phyloP scores from a whole-genome alignment of 805 yeast genomes.

The Ogataea methanolica region DNA sequence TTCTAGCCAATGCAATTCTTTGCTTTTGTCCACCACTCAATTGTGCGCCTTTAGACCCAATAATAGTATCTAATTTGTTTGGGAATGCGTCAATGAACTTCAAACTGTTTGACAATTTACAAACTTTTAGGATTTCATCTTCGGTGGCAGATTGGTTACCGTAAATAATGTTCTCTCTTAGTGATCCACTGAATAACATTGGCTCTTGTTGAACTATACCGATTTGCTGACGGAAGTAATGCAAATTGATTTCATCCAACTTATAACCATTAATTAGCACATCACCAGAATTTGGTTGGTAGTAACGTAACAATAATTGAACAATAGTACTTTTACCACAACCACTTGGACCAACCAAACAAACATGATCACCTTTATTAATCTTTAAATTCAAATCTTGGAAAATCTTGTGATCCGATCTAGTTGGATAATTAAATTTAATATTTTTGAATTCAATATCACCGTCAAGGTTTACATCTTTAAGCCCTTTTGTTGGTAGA shows the following conservation, averaged over 20 bases:
- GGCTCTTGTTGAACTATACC: conserved; percentile 98
- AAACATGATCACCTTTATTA: conserved; percentile 78
- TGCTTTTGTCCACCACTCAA: conserved; percentile 95
- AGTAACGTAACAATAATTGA: conserved; percentile 73
- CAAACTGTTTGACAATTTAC: conserved; percentile 67
- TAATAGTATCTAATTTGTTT: conserved; percentile 70
- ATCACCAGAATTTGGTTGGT: conserved; percentile 68
- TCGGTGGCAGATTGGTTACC: conserved; percentile 61
- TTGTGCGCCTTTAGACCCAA: conserved; percentile 86
- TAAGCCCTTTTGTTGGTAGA: conserved; percentile 56
- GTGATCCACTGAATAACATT: conserved; percentile 77
- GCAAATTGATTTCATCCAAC: conserved; percentile 61
- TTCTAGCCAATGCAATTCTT: conserved; percentile 85
- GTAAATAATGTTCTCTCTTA: conserved; percentile 77
- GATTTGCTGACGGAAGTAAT: conserved; percentile 63
- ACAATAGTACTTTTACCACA: conserved; percentile 91
- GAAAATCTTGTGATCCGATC: conserved; percentile 69
- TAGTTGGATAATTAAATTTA: conserved; percentile 76
- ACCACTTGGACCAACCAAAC: conserved; percentile 96
- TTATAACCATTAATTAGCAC: conserved; percentile 62
- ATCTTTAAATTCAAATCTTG: conserved; percentile 54
- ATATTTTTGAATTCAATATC: conserved; percentile 61
- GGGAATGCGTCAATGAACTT: conserved; percentile 73
- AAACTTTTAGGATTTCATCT: conserved; percentile 56
- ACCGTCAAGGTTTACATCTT: conserved; percentile 41